Evolutionary conservation across 2,329 filamentous ascomycete genomes (phyloP).

Genomic region (Colletotrichum truncatum): DNA sequence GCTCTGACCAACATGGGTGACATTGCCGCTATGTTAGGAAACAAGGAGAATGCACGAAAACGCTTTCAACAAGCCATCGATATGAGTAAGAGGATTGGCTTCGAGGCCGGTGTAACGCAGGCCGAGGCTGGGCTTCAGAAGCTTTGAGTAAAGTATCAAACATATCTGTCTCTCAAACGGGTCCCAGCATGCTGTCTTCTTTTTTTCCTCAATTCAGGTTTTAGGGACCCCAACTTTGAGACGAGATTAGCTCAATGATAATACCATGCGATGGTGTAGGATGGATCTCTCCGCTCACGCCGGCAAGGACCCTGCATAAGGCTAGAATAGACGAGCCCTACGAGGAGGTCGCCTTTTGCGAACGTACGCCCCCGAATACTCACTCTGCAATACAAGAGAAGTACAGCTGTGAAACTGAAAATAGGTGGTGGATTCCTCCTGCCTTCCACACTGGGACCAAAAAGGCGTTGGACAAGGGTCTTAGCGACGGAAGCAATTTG

Average conservation of each 20-base stretch:
- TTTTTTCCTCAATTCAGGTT: not conserved
- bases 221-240: not conserved
- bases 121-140: constrained; percentile 58
- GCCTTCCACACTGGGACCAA: not conserved
- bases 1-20: constrained; percentile 89
- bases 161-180: not conserved
- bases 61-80: constrained; percentile 75
- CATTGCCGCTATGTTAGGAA: constrained; percentile 79
- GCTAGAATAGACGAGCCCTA: constrained; percentile 2
- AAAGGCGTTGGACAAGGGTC: not conserved
- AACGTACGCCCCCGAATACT: not conserved
- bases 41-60: constrained; percentile 69
- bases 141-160: constrained; percentile 2
- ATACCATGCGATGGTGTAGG: not conserved
- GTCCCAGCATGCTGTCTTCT: not conserved
- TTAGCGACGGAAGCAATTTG: not conserved
- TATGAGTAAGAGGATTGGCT: constrained; percentile 64
- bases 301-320: constrained; percentile 22
- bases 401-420: not conserved
- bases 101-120: constrained; percentile 60
- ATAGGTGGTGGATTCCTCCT: not conserved
- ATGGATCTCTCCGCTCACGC: not conserved
- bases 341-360: not conserved
- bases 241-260: not conserved
- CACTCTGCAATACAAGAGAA: not conserved